Evolutionary conservation across 495 filamentous ascomycete genomes (phyloP).

Genomic region (Xylaria palmicola): DNA sequence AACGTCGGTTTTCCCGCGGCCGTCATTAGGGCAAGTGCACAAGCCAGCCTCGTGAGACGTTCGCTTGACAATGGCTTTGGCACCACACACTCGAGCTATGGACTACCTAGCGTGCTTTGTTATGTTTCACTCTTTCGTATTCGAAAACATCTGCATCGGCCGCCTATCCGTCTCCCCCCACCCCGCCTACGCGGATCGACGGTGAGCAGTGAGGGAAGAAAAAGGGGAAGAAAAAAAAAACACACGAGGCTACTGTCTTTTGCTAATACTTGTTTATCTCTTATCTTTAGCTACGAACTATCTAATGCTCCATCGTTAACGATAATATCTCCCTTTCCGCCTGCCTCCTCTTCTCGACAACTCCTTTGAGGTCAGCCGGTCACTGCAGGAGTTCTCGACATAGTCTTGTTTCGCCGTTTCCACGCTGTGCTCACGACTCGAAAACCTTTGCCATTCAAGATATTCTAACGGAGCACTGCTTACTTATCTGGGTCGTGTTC

Average conservation of each 20-base stretch:
- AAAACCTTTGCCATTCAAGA: background rate
- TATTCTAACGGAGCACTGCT: background rate
- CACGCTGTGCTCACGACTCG: conserved; percentile 15
- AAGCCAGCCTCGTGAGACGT: background rate
- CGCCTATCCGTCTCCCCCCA: background rate
- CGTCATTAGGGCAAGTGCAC: background rate
- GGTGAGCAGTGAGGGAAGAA: no score
- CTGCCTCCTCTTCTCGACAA: conserved; percentile 42
- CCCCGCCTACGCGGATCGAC: background rate
- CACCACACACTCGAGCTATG: background rate
- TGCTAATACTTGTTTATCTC: conserved; percentile 31
- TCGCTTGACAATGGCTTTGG: background rate
- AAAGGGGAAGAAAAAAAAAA: conserved; percentile 11
- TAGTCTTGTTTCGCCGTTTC: conserved; percentile 26
- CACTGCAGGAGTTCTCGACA: conserved; percentile 76
- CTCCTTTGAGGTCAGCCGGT: conserved; percentile 91
- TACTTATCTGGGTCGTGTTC: background rate
- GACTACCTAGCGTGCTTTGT: background rate
- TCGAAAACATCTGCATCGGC: background rate
- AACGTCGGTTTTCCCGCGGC: background rate
- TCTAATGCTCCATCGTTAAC: conserved; percentile 20
- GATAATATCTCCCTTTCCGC: conserved; percentile 33
- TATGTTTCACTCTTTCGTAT: conserved; percentile 3
- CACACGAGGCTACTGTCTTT: background rate
- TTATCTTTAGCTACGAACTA: conserved; percentile 30